Evolutionary conservation across 2,329 filamentous ascomycete species (phyloP).

Genomic region (Sodiomyces alkalinus): DNA sequence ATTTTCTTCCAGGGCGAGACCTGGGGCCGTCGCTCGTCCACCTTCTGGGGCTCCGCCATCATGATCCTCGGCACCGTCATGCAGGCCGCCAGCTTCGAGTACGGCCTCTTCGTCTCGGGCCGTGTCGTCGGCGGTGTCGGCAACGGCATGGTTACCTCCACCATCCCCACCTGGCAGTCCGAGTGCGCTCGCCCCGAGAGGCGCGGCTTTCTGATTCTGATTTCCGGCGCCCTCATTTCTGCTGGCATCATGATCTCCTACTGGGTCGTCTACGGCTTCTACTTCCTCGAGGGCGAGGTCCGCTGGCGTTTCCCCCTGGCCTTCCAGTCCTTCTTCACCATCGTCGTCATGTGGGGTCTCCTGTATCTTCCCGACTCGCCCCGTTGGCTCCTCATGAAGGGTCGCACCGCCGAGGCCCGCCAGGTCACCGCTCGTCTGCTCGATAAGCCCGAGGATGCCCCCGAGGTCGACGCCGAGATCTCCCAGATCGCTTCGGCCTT

Average conservation of each 20-base stretch:
- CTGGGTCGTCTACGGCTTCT: conserved; percentile 17
- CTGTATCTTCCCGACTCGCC: conserved; percentile 19
- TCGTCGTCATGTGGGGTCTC: conserved; percentile 17
- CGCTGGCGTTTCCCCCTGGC: conserved; percentile 18
- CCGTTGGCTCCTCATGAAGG: conserved; percentile 21
- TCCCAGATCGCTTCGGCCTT: conserved; percentile 11
- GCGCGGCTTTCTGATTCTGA: conserved; percentile 13
- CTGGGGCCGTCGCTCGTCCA: conserved; percentile 16
- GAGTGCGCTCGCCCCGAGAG: conserved; percentile 14
- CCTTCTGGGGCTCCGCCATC: conserved; percentile 15
- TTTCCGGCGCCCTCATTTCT: conserved; percentile 14
- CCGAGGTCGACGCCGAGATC: conserved; percentile 10
- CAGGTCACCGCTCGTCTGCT: conserved; percentile 12
- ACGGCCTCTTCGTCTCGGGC: conserved; percentile 11
- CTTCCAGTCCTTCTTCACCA: conserved; percentile 15
- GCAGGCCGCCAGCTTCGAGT: conserved; percentile 11
- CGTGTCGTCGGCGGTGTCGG: conserved; percentile 14
- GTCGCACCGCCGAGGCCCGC: conserved; percentile 12
- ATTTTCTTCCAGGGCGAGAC: conserved; percentile 15
- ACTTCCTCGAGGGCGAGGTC: conserved; percentile 14
- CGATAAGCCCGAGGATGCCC: conserved; percentile 11
- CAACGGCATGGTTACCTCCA: conserved; percentile 14
- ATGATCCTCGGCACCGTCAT: conserved; percentile 16
- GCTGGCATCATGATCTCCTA: conserved; percentile 17
- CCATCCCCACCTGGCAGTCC: conserved; percentile 15